Conservation (phyloP, 2,329 filamentous ascomycete genomes). For the Talaromyces atroroseus region DNA sequence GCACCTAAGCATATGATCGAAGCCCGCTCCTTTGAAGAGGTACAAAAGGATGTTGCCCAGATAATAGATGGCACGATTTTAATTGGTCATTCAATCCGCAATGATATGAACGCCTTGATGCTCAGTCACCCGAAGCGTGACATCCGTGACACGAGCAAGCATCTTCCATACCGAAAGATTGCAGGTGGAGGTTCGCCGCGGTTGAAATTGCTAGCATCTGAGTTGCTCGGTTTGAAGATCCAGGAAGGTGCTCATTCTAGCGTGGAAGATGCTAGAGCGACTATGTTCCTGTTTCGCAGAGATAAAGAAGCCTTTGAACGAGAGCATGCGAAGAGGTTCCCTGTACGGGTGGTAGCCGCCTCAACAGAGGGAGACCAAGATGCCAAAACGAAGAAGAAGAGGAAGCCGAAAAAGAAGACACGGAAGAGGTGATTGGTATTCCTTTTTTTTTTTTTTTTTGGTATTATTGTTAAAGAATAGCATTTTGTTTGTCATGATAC, state of each 20-base stretch:
- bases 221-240: slow-evolving; percentile 54
- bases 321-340: slow-evolving; percentile 66
- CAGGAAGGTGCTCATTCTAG: slow-evolving; percentile 57
- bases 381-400: slow-evolving; percentile 33
- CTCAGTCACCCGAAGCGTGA: slow-evolving; percentile 73
- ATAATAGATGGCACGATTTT: slow-evolving; percentile 68
- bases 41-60: slow-evolving; percentile 64
- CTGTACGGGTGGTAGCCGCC: slow-evolving; percentile 28
- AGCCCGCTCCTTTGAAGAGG: slow-evolving; percentile 67
- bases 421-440: slow-evolving; percentile 34
- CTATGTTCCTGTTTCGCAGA: slow-evolving; percentile 81
- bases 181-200: slow-evolving; percentile 46
- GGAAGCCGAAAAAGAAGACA: slow-evolving; percentile 43
- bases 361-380: slow-evolving; percentile 29
- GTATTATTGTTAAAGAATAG: no score
- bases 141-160: slow-evolving; percentile 78
- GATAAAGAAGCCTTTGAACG: slow-evolving; percentile 81
- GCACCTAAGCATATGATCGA: slow-evolving; percentile 64
- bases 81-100: slow-evolving; percentile 76
- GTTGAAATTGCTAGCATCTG: slow-evolving; percentile 51
- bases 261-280: slow-evolving; percentile 74
- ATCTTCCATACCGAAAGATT: slow-evolving; percentile 65
- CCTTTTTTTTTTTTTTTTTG: background rate
- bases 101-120: slow-evolving; percentile 68
- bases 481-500: background rate